Evolutionary conservation across 345 rosid genomes (phyloP).

Genomic region (Populus deltoides): DNA sequence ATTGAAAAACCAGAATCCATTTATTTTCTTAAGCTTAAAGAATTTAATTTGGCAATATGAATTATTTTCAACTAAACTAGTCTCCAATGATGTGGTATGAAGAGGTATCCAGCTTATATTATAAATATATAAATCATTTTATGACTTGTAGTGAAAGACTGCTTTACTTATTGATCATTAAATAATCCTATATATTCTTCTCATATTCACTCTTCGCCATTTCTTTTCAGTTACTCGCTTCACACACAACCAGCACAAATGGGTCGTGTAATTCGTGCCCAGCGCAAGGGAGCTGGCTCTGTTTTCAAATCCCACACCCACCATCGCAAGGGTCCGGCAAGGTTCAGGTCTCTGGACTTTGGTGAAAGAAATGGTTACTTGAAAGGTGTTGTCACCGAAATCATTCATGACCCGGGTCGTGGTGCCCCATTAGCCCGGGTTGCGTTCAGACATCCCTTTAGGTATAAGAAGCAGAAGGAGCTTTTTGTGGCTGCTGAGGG

Average conservation of each 20-base stretch:
- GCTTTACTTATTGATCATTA: no score
- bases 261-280: constrained; percentile 78
- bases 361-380: constrained; percentile 73
- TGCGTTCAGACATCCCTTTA: constrained; percentile 63
- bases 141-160: no score
- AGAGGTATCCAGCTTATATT: no score
- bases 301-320: constrained; percentile 77
- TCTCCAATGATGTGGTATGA: no score
- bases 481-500: constrained; percentile 67
- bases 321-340: constrained; percentile 76
- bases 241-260: constrained; percentile 8
- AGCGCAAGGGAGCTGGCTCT: constrained; percentile 72
- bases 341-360: constrained; percentile 65
- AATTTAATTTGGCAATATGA: no score
- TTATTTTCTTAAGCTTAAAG: no score
- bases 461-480: constrained; percentile 71
- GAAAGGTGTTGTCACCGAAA: constrained; percentile 59
- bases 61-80: no score
- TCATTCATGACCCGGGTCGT: constrained; percentile 71
- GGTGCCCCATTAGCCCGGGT: constrained; percentile 74
- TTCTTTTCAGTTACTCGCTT: no score
- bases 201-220: neutral
- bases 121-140: no score
- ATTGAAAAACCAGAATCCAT: no score
- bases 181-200: no score